A percentile compares a stretch with the other conserved stretches of the same genome.
These are phyloP conservation scores for Cajanus cajan DNA, from an alignment of 306 rosid species.

Conservation along the genomic window DNA sequence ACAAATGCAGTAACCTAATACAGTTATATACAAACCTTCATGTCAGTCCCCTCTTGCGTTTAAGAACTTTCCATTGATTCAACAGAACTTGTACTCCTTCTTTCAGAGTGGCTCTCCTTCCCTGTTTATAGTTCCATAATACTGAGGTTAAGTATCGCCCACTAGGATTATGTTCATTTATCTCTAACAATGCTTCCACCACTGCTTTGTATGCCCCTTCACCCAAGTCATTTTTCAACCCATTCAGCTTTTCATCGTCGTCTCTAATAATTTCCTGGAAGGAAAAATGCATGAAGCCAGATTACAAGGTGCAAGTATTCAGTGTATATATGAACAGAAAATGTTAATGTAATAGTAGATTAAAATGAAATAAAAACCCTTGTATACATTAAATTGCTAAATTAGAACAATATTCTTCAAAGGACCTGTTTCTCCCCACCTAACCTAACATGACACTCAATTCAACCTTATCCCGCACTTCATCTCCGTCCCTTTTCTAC, in stretches of 20 bases:
- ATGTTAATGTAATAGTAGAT: not conserved
- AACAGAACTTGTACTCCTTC: conserved; percentile 46
- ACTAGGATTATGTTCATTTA: conserved; percentile 60
- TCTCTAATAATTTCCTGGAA: conserved; percentile 57
- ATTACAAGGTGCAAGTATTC: not conserved
- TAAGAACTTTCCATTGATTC: conserved; percentile 32
- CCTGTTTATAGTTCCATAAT: conserved; percentile 53
- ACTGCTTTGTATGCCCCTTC: conserved; percentile 47
- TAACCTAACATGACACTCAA: not conserved
- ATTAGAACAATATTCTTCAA: not conserved
- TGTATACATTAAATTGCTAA: not conserved
- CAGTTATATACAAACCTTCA: conserved; percentile 41
- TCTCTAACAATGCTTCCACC: conserved; percentile 46
- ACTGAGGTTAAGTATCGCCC: conserved; percentile 52
- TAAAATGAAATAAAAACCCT: conserved; percentile 7
- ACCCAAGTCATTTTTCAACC: conserved; percentile 46
- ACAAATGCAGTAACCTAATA: conserved; percentile 5
- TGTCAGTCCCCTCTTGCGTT: conserved; percentile 35
- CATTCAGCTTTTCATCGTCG: conserved; percentile 52
- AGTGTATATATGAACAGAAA: not conserved
- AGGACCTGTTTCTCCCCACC: not conserved
- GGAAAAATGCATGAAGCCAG: conserved; percentile 19
- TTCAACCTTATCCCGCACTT: not conserved
- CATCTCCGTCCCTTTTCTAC: not conserved
- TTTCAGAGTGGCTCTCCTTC: conserved; percentile 46